Base-by-base conservation (phyloP, 805 yeast genomes). In the Saturnispora serradocipensis region DNA sequence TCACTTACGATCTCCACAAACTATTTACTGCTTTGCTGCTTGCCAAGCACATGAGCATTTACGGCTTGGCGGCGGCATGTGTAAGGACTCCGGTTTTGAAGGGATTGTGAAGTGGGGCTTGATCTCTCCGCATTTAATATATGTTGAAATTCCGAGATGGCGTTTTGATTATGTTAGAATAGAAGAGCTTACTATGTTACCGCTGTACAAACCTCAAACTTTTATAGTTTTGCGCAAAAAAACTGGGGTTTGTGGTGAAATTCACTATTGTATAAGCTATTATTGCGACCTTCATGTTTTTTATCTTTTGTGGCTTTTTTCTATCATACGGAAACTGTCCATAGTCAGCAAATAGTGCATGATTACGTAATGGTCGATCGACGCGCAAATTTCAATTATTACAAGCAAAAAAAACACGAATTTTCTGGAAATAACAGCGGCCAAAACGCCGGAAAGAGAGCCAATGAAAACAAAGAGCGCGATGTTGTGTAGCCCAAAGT, bases 401-500 rank as follows among this genome's bases (percentile, higher is more conserved):
- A 20, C 22, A 20, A 20, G 22, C 22, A 25, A 25, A 25, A 25
- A 25, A 25, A 25, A 7, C 28, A 25, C 7, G 28, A 25, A 25
- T 13, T 40, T 22, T 40, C 15, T 15, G 30, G 30, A 40, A 40
- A 22, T 24, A 24, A 40, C 27, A 20, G 11, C 46, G 46, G 46
- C 28, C 16, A n/a, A 16, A 27, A 27, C 27, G 39, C 46, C 46
- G 46, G 18, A 10, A 1, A 2, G 13, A 16, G 16, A 30, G 28
- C 46, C 46, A 44, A 44, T 44, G 16, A 44, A 13, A 44, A 18
- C 20, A n/a, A 1, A 44, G 46, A 44, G 46, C 46, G 46, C 38
- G 46, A 28, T 36, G 38, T 13, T 5, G 25, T 3, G 34, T 30
- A 15, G 16, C 44, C 44, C 7, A 2, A 6, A 4, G 39, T 35